phyloP scores from a whole-genome alignment of 2,329 filamentous ascomycete species.

The Sclerotinia glacialis region DNA sequence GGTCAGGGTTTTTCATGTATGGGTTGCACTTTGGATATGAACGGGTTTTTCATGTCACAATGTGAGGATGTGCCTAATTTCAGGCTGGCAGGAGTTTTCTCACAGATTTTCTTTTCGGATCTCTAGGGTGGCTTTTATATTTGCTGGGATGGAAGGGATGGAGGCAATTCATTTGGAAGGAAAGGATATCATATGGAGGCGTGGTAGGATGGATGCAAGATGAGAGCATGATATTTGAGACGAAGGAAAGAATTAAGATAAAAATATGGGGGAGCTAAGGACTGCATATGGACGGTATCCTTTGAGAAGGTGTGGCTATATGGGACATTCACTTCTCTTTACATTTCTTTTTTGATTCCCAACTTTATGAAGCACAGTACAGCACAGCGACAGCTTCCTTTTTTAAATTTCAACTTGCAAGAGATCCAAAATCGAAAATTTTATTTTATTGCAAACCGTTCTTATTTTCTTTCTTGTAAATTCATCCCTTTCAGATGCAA shows the following conservation, averaged over 20 bases:
- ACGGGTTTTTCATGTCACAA: slow-evolving; percentile 20
- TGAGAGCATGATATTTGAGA: slow-evolving; percentile 12
- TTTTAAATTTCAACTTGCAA: slow-evolving; percentile 20
- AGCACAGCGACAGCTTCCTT: neutral
- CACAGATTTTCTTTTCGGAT: slow-evolving; percentile 14
- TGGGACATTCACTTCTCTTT: slow-evolving; percentile 19
- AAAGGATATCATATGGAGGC: slow-evolving; percentile 7
- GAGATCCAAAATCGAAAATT: slow-evolving; percentile 13
- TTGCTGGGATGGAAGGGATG: slow-evolving; percentile 21
- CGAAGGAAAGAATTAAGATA: slow-evolving; percentile 8
- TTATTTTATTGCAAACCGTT: neutral
- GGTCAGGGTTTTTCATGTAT: slow-evolving; percentile 6
- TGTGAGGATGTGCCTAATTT: slow-evolving; percentile 16
- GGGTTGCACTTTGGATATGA: slow-evolving; percentile 19
- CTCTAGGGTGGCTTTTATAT: slow-evolving; percentile 14
- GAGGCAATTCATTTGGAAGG: slow-evolving; percentile 7
- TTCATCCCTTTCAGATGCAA: neutral
- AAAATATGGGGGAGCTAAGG: neutral
- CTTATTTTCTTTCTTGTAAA: neutral
- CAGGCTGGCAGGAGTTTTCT: slow-evolving; percentile 22
- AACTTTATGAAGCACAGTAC: slow-evolving; percentile 19
- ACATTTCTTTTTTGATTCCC: slow-evolving; percentile 15
- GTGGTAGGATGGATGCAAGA: slow-evolving; percentile 6
- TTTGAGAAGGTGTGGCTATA: slow-evolving; percentile 18
- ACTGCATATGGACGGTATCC: slow-evolving; percentile 20